phyloP scores from a whole-genome alignment of 2,329 filamentous ascomycete species.

The Ceratocystis huliohia region DNA sequence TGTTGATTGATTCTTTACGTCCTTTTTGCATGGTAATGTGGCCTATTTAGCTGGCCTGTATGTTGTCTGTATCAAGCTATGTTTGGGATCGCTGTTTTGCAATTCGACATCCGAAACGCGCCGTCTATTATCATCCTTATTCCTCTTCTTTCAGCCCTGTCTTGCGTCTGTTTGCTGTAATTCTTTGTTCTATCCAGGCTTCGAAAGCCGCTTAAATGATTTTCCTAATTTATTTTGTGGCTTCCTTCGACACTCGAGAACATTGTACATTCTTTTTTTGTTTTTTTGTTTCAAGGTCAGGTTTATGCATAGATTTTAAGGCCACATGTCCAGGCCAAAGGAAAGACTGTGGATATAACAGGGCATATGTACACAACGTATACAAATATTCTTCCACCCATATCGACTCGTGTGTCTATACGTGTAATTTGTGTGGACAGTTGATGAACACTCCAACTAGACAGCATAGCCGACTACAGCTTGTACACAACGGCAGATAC shows the following conservation, averaged over 20 bases:
- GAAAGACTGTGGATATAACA: no score
- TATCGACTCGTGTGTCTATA: not conserved
- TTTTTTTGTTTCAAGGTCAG: not conserved
- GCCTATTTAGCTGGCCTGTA: not conserved
- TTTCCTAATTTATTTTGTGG: not conserved
- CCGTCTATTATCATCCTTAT: not conserved
- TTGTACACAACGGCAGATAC: no score
- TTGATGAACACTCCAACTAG: no score
- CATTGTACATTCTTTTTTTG: not conserved
- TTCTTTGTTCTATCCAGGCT: no score
- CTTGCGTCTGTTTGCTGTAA: no score
- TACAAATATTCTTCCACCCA: no score
- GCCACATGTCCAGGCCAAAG: not conserved
- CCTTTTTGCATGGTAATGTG: not conserved
- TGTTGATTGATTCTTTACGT: not conserved
- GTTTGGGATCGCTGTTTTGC: not conserved
- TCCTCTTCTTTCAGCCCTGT: no score
- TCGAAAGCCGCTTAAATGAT: no score
- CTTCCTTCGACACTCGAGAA: not conserved
- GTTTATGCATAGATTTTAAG: not conserved
- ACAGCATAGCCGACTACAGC: no score
- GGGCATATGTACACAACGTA: no score
- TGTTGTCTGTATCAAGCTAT: not conserved
- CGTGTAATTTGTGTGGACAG: not conserved
- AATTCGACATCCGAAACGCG: not conserved